Evolutionary conservation across 306 rosid species (phyloP).

Genomic region (Herpetospermum pedunculosum): DNA sequence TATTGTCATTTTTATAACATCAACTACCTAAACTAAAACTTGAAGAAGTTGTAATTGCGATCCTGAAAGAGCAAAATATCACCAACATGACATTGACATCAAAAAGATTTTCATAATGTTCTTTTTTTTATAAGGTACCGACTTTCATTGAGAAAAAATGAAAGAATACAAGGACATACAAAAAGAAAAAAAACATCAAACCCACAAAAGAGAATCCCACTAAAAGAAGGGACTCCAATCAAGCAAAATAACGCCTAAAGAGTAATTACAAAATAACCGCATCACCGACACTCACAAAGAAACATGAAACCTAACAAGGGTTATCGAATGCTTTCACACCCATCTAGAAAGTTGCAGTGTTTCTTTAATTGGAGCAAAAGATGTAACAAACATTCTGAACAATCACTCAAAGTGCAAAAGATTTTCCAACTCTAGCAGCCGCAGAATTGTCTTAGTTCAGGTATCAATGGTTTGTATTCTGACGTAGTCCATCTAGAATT

Average conservation of each 20-base stretch:
- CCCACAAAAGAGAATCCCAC: too few species aligned
- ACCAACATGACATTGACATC: neutral
- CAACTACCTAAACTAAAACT: neutral
- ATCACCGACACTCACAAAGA: too few species aligned
- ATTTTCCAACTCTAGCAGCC: neutral
- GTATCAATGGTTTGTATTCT: neutral
- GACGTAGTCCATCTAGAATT: neutral
- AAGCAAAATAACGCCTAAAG: too few species aligned
- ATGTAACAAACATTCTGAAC: neutral
- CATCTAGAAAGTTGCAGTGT: neutral
- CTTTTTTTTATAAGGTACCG: too few species aligned
- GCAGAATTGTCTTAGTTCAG: neutral
- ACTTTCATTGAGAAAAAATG: too few species aligned
- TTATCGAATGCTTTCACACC: too few species aligned
- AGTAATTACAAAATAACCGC: too few species aligned
- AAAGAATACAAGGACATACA: too few species aligned
- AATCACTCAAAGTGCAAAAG: neutral
- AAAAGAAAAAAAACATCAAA: too few species aligned
- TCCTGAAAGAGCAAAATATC: neutral
- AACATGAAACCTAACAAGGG: too few species aligned
- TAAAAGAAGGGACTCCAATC: too few species aligned
- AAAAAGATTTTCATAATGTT: neutral
- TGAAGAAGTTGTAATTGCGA: neutral
- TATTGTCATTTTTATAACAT: neutral
- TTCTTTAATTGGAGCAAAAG: neutral